Percentiles rank a stretch among this genome's conserved stretches.
phyloP scores from a whole-genome alignment of 352 stramenopile species.

The Pythium phragmiticola region DNA sequence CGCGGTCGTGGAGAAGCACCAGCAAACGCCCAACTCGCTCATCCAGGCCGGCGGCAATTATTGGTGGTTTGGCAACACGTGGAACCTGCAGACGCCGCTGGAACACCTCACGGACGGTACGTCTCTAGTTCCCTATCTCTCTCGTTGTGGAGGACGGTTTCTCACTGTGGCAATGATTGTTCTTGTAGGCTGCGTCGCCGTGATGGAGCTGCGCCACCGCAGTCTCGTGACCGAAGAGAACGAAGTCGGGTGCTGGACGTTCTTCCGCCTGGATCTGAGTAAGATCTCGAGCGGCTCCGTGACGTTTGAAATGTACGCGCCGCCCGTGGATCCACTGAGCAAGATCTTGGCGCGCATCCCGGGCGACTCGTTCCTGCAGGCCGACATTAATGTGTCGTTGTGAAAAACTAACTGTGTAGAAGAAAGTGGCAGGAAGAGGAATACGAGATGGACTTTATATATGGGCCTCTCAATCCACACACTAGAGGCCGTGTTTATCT shows the following conservation, averaged over 20 bases:
- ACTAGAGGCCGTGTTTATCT: background rate
- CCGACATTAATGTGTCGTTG: slow-evolving; percentile 86
- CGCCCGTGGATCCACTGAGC: slow-evolving; percentile 79
- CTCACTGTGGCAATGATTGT: background rate
- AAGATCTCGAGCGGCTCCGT: slow-evolving; percentile 85
- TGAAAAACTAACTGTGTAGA: slow-evolving; percentile 26
- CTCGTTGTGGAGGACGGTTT: background rate
- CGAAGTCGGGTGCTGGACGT: slow-evolving; percentile 88
- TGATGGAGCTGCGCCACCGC: slow-evolving; percentile 85
- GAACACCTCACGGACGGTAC: slow-evolving; percentile 86
- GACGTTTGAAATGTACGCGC: slow-evolving; percentile 89
- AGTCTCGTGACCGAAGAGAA: slow-evolving; percentile 82
- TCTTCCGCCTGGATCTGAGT: slow-evolving; percentile 87
- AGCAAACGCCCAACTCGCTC: slow-evolving; percentile 81
- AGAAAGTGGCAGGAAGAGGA: too few species aligned
- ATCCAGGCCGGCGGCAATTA: slow-evolving; percentile 86
- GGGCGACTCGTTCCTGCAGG: slow-evolving; percentile 86
- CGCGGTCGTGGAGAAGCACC: slow-evolving; percentile 61
- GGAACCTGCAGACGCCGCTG: slow-evolving; percentile 82
- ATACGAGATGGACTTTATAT: too few species aligned
- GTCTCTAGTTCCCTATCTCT: slow-evolving; percentile 10
- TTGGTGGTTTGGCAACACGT: slow-evolving; percentile 90
- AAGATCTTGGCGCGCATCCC: slow-evolving; percentile 85
- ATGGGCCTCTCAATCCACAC: background rate
- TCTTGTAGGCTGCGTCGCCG: slow-evolving; percentile 73